Conservation (phyloP, 2,329 filamentous ascomycete genomes). For the Phialocephala subalpina region DNA sequence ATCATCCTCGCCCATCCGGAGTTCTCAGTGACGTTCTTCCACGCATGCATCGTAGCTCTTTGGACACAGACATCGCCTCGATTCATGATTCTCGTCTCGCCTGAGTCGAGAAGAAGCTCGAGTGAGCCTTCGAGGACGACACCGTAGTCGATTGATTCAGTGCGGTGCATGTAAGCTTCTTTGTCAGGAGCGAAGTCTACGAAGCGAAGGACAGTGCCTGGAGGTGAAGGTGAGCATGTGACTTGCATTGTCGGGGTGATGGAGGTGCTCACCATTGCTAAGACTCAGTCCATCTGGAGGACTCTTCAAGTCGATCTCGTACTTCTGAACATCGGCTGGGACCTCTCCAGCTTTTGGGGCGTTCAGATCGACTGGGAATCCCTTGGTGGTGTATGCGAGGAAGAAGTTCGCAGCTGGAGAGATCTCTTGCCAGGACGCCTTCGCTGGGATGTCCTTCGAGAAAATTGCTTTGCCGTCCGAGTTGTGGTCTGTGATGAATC, state of each 20-base stretch:
- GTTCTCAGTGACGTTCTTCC: slow-evolving; percentile 48
- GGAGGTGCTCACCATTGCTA: slow-evolving; percentile 20
- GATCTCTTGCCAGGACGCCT: slow-evolving; percentile 28
- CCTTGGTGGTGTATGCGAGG: slow-evolving; percentile 33
- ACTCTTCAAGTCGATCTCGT: slow-evolving; percentile 25
- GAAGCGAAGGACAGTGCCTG: slow-evolving; percentile 29
- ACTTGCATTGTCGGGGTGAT: not conserved
- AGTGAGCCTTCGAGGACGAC: slow-evolving; percentile 50
- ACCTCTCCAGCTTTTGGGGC: slow-evolving; percentile 15
- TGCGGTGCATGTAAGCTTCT: slow-evolving; percentile 49
- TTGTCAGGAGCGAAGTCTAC: slow-evolving; percentile 31
- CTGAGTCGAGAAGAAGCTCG: slow-evolving; percentile 48
- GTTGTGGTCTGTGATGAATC: slow-evolving; percentile 34
- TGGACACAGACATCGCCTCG: slow-evolving; percentile 51
- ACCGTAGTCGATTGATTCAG: slow-evolving; percentile 50
- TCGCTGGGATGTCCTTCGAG: slow-evolving; percentile 20
- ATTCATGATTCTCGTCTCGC: slow-evolving; percentile 47
- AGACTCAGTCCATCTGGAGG: slow-evolving; percentile 29
- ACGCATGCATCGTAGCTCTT: slow-evolving; percentile 53
- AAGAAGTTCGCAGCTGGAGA: slow-evolving; percentile 30
- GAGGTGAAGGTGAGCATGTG: not conserved
- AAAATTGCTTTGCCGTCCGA: slow-evolving; percentile 30
- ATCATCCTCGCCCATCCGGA: slow-evolving; percentile 32
- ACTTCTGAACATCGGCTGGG: slow-evolving; percentile 30
- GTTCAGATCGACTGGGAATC: slow-evolving; percentile 31